Percentiles rank a stretch among this genome's conserved stretches.
phyloP scores from a whole-genome alignment of 306 rosid species.

The Canavalia ensiformis region DNA sequence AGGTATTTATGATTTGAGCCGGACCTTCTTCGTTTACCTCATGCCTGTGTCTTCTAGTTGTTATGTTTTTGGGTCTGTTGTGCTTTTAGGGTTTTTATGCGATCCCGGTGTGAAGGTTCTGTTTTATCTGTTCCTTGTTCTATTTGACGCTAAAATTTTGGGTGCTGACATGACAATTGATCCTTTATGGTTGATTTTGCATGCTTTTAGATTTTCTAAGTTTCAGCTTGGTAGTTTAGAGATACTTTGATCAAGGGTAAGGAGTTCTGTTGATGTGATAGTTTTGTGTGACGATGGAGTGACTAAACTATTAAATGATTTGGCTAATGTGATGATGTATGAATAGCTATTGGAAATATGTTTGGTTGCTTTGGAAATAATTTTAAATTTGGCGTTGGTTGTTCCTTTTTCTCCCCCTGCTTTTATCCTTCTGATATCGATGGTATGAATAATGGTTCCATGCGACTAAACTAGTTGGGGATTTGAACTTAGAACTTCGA shows the following conservation, averaged over 20 bases:
- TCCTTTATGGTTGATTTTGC: slow-evolving; percentile 42
- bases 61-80: background rate
- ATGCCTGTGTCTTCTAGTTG: slow-evolving; percentile 13
- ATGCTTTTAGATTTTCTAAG: background rate
- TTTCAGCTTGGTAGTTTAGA: background rate
- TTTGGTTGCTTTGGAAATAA: background rate
- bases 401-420: background rate
- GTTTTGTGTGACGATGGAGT: background rate
- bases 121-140: slow-evolving; percentile 18
- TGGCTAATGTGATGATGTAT: background rate
- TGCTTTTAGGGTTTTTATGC: slow-evolving; percentile 54
- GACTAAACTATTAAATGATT: background rate
- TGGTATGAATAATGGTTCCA: background rate
- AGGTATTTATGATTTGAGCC: slow-evolving; percentile 47
- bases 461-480: background rate
- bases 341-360: background rate
- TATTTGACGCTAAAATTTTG: slow-evolving; percentile 34
- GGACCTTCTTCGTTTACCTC: slow-evolving; percentile 32
- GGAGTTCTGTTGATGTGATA: background rate
- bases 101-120: slow-evolving; percentile 3
- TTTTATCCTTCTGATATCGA: background rate
- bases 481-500: background rate
- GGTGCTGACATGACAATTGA: background rate
- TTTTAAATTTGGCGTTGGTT: background rate
- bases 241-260: background rate